Evolutionary conservation across 257 asterid species (phyloP), one percentile per base, ranked within the genome.

Genomic region (Forsythia viridissima): DNA sequence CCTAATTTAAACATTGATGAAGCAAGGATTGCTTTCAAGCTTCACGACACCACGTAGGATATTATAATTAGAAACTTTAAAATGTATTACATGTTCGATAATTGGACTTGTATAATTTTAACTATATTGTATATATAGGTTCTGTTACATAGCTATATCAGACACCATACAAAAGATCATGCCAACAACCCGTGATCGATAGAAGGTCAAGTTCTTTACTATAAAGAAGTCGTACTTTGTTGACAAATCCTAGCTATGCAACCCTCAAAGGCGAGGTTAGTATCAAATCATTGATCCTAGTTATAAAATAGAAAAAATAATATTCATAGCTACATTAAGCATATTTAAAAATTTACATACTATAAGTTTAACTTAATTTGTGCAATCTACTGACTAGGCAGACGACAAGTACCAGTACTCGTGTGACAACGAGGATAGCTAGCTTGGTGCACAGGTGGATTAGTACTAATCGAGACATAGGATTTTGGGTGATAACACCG

Each of bases 401-500:
- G 93, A 90, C 41, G 97, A 92, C 84, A 92, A 92, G 83, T 92
- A 90, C 44, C 92, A 90, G 51, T 92, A 90, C 82, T 81, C 94
- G 30, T 70, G 40, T n/a, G 93, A 90, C 4, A 84, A 83, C 79
- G 82, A 82, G 82, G 93, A 90, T 68, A 87, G 75, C 72, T 68
- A 87, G 75, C 72, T 87, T 65, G 16, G 93, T 92, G 2, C 97
- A 92, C 63, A 95, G 97, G 0, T 92, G 97, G 97, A 89, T 87
- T 73, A 85, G 88, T 83, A 77, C 85, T 8, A 7, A 72, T 1
- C 78, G 73, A 5, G 42, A 72, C 36, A 74, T 85, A 0, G 95
- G 95, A 43, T 90, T 92, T 68, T 92, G 97, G 93, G 89, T 92
- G 75, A 87, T 92, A 21, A 89, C 87, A 15, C 93, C 93, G 8